phyloP scores from a whole-genome alignment of 1,284 basidiomycete species.

The Pyrrhoderma lamaoense region DNA sequence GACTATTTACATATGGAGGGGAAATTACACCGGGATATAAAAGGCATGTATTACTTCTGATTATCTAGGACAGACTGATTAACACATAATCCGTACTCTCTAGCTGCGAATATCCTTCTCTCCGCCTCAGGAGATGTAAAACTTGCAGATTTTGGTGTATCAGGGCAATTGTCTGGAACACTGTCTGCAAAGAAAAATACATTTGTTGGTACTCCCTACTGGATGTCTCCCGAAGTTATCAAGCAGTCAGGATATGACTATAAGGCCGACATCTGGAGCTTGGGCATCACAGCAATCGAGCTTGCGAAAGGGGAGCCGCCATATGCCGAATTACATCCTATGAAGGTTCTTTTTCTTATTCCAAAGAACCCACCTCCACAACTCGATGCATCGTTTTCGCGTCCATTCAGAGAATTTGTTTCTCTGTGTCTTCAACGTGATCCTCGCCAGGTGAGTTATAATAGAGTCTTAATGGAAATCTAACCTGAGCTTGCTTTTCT shows the following conservation, averaged over 20 bases:
- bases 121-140: slow-evolving; percentile 91
- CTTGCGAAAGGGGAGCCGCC: slow-evolving; percentile 95
- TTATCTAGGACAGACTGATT: not conserved
- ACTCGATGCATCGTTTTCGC: slow-evolving; percentile 79
- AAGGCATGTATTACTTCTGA: slow-evolving; percentile 28
- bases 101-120: slow-evolving; percentile 88
- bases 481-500: not conserved
- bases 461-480: not conserved
- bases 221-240: slow-evolving; percentile 98
- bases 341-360: slow-evolving; percentile 94
- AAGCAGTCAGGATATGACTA: slow-evolving; percentile 94
- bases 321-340: slow-evolving; percentile 88
- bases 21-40: slow-evolving; percentile 98
- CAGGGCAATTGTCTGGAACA: slow-evolving; percentile 85
- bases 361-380: slow-evolving; percentile 93
- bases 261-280: slow-evolving; percentile 95
- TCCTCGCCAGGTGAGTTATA: slow-evolving; percentile 50
- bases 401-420: slow-evolving; percentile 91
- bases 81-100: not conserved
- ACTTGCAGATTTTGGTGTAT: slow-evolving; percentile 95
- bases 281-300: slow-evolving; percentile 95
- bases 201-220: slow-evolving; percentile 94
- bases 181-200: slow-evolving; percentile 63
- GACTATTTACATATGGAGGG: slow-evolving; percentile 91
- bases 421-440: slow-evolving; percentile 90